These are phyloP conservation scores for Talaromyces borbonicus DNA, from an alignment of 495 filamentous ascomycete genomes.

Conservation along the genomic window DNA sequence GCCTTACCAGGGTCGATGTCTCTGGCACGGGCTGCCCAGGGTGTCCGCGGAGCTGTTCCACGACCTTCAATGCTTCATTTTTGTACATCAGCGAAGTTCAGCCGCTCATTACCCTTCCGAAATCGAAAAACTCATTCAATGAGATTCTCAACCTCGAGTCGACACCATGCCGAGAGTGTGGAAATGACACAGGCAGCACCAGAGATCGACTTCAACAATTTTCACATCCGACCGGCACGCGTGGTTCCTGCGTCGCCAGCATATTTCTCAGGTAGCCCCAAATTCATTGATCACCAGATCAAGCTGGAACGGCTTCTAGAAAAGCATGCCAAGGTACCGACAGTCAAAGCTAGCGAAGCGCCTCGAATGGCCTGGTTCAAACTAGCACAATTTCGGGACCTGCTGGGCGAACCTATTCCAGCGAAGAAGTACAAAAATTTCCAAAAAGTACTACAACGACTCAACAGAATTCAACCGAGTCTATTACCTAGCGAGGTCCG, in stretches of 20 bases:
- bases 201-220: slow-evolving; percentile 31
- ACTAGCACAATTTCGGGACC: slow-evolving; percentile 60
- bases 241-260: slow-evolving; percentile 76
- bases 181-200: slow-evolving; percentile 31
- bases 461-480: slow-evolving; percentile 78
- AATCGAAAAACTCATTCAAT: not conserved
- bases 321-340: slow-evolving; percentile 62
- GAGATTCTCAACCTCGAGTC: slow-evolving; percentile 6
- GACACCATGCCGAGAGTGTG: slow-evolving; percentile 18
- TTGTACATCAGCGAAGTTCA: slow-evolving; percentile 7
- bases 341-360: slow-evolving; percentile 48
- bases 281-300: slow-evolving; percentile 80
- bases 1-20: slow-evolving; percentile 28
- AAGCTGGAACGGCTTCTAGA: slow-evolving; percentile 57
- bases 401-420: slow-evolving; percentile 66
- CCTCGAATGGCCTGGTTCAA: slow-evolving; percentile 80
- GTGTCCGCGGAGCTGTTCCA: slow-evolving; percentile 18
- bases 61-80: slow-evolving; percentile 12
- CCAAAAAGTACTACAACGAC: slow-evolving; percentile 59
- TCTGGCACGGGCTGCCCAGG: slow-evolving; percentile 31
- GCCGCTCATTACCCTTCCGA: slow-evolving; percentile 8
- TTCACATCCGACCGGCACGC: slow-evolving; percentile 41
- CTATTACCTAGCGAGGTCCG: slow-evolving; percentile 62
- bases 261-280: slow-evolving; percentile 82
- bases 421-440: slow-evolving; percentile 70